Evolutionary conservation across 1,139 yeast genomes (phyloP).

Genomic region (Blastobotrys indianensis): DNA sequence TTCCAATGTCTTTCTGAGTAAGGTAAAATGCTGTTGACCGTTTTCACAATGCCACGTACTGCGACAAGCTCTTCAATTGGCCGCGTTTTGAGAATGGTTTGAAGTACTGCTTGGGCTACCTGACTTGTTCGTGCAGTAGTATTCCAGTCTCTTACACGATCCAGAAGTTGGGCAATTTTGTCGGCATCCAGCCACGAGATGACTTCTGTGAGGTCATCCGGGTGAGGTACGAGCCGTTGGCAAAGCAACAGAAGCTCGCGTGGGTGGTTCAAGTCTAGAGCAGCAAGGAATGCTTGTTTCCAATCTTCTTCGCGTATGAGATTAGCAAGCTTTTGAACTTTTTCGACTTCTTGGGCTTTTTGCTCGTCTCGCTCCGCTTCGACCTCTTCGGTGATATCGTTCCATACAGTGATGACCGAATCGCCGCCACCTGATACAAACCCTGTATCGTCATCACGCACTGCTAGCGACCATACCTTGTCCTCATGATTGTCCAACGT

Average conservation of each 20-base stretch:
- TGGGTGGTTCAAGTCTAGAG: conserved; percentile 81
- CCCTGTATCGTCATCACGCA: conserved; percentile 48
- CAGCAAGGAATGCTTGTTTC: conserved; percentile 82
- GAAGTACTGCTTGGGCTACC: conserved; percentile 70
- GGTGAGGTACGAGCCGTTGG: conserved; percentile 26
- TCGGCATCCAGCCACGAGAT: conserved; percentile 53
- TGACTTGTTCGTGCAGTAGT: conserved; percentile 76
- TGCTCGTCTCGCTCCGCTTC: conserved; percentile 42
- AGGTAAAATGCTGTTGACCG: conserved; percentile 72
- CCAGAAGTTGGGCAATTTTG: conserved; percentile 55
- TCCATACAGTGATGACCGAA: conserved; percentile 85
- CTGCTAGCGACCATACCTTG: conserved; percentile 86
- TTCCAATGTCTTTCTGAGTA: conserved; percentile 80
- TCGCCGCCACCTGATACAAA: conserved; percentile 91
- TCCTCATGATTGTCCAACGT: conserved; percentile 90
- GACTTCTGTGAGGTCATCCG: conserved; percentile 55
- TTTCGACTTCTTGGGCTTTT: conserved; percentile 58
- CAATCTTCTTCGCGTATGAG: conserved; percentile 67
- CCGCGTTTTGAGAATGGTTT: conserved; percentile 54
- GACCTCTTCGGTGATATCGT: conserved; percentile 73
- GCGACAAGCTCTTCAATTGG: conserved; percentile 51
- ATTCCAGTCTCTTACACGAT: conserved; percentile 90
- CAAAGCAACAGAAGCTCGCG: conserved; percentile 34
- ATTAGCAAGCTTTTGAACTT: conserved; percentile 79
- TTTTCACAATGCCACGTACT: conserved; percentile 59